phyloP scores from a whole-genome alignment of 2,329 filamentous ascomycete genomes.

The Fusarium luffae region DNA sequence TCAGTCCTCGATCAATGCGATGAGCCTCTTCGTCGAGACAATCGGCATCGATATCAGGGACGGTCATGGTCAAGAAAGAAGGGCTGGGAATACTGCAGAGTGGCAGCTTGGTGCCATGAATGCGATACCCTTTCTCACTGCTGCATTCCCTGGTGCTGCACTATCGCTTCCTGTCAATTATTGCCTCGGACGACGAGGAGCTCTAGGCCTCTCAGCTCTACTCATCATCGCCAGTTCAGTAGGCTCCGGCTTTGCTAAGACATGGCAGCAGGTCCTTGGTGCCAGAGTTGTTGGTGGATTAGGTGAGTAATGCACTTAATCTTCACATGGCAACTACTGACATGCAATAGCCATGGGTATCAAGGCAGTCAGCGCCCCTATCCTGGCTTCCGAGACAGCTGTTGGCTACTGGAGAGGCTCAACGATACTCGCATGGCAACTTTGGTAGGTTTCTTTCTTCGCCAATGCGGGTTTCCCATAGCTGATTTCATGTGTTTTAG shows the following conservation, averaged over 20 bases:
- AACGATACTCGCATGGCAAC: conserved; percentile 60
- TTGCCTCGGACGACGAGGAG: conserved; percentile 52
- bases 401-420: conserved; percentile 61
- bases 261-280: conserved; percentile 48
- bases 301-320: background rate
- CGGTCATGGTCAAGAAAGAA: background rate
- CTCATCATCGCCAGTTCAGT: conserved; percentile 54
- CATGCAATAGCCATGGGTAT: conserved; percentile 56
- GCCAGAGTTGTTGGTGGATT: conserved; percentile 42
- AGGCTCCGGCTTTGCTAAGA: conserved; percentile 47
- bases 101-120: conserved; percentile 50
- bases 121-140: conserved; percentile 52
- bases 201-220: conserved; percentile 52
- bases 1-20: conserved; percentile 55
- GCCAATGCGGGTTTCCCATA: background rate
- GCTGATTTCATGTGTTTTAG: conserved; percentile 1
- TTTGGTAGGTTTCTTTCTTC: conserved; percentile 50
- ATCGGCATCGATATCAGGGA: conserved; percentile 17
- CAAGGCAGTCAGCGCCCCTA: conserved; percentile 60
- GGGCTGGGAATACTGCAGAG: background rate
- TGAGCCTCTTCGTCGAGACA: conserved; percentile 46
- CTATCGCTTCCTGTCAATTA: conserved; percentile 54
- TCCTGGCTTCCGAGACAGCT: conserved; percentile 59
- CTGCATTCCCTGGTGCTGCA: conserved; percentile 51
- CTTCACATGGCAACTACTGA: background rate